Evolutionary conservation across 106 monocot species (phyloP).

Genomic region (Dendrobium huoshanense): DNA sequence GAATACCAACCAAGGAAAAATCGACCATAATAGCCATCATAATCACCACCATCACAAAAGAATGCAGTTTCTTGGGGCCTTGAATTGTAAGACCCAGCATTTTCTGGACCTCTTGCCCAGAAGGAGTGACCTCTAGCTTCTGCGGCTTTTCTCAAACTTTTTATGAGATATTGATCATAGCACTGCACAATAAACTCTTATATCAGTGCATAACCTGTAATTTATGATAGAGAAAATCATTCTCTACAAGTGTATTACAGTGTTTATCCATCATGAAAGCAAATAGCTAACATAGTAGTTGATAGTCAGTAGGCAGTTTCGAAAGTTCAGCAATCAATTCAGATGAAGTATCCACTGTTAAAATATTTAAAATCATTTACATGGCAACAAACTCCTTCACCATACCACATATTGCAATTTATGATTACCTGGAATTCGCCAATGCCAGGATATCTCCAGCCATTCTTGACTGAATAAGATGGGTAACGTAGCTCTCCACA

Average conservation of each 20-base stretch:
- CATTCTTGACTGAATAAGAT: slow-evolving; percentile 82
- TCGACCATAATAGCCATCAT: slow-evolving; percentile 93
- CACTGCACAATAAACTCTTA: slow-evolving; percentile 34
- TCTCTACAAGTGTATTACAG: neutral
- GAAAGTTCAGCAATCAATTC: neutral
- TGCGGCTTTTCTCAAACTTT: slow-evolving; percentile 71
- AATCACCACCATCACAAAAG: slow-evolving; percentile 92
- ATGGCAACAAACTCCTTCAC: neutral
- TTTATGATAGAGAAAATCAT: neutral
- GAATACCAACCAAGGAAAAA: slow-evolving; percentile 97
- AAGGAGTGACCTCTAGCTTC: slow-evolving; percentile 70
- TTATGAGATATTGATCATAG: slow-evolving; percentile 72
- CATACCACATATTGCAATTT: neutral
- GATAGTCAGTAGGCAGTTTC: neutral
- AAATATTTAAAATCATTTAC: neutral
- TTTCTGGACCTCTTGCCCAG: slow-evolving; percentile 84
- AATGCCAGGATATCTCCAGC: slow-evolving; percentile 96
- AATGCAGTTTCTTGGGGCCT: slow-evolving; percentile 80
- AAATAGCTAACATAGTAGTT: neutral
- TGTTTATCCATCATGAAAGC: neutral
- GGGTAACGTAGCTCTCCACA: slow-evolving; percentile 95
- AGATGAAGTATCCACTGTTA: neutral
- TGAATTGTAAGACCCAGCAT: slow-evolving; percentile 82
- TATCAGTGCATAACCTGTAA: slow-evolving; percentile 1
- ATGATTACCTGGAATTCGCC: slow-evolving; percentile 89